Conservation (phyloP, 2,329 filamentous ascomycete genomes). For the Stagonosporopsis chrysanthemi region DNA sequence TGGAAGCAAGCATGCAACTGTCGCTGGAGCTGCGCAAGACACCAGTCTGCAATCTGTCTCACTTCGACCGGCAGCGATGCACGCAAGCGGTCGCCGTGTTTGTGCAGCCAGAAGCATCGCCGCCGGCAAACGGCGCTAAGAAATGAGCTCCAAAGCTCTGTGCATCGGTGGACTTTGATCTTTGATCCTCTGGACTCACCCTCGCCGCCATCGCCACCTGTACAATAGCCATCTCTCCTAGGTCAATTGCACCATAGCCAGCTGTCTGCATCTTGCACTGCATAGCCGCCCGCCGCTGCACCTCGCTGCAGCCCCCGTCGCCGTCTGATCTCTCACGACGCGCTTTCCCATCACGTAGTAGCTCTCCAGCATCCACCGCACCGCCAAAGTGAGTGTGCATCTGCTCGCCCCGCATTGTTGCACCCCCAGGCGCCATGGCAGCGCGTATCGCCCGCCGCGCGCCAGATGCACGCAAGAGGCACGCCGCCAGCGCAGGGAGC, state of each 20-base stretch:
- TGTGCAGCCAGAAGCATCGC: neutral
- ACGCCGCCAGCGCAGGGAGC: slow-evolving; percentile 9
- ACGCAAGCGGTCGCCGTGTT: too few relatives aligned
- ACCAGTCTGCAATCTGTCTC: too few relatives aligned
- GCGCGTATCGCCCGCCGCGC: too few relatives aligned
- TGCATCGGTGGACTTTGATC: slow-evolving; percentile 2
- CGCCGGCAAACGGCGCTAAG: slow-evolving; percentile 11
- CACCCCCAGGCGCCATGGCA: too few relatives aligned
- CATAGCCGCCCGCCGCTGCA: slow-evolving; percentile 44
- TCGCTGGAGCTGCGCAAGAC: too few relatives aligned
- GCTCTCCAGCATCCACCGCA: neutral
- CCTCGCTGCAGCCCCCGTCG: slow-evolving; percentile 21
- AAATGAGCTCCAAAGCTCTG: slow-evolving; percentile 7
- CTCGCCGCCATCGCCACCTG: slow-evolving; percentile 16
- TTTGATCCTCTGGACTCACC: slow-evolving; percentile 4
- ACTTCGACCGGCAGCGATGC: too few relatives aligned
- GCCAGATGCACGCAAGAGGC: slow-evolving; percentile 7
- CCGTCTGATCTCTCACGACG: neutral
- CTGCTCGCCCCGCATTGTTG: neutral
- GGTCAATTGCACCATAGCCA: slow-evolving; percentile 39
- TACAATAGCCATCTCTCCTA: slow-evolving; percentile 13
- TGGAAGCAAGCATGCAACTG: neutral
- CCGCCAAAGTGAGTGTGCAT: too few relatives aligned
- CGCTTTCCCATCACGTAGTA: slow-evolving; percentile 18
- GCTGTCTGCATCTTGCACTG: slow-evolving; percentile 35